These are phyloP conservation scores for Diplodia sapinea DNA, from an alignment of 2,329 filamentous ascomycete species.

Conservation along the genomic window DNA sequence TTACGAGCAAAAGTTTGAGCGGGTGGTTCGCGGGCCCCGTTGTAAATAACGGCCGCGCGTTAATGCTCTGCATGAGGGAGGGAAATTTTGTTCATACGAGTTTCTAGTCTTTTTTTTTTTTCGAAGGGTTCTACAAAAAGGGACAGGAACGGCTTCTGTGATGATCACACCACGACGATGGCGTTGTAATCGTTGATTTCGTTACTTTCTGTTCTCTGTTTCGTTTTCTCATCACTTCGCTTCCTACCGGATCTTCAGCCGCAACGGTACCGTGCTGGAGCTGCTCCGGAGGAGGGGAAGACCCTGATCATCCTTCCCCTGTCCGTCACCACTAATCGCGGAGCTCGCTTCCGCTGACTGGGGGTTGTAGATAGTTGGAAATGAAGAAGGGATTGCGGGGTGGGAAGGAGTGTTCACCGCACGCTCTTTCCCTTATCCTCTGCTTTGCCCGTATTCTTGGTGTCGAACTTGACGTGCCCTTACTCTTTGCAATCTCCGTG, in stretches of 20 bases:
- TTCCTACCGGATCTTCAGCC: background rate
- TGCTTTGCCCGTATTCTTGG: background rate
- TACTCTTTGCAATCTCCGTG: background rate
- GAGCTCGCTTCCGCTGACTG: background rate
- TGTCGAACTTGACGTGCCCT: background rate
- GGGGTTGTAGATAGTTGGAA: slow-evolving; percentile 18
- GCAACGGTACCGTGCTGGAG: background rate
- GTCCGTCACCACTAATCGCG: background rate
- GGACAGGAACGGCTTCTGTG: slow-evolving; percentile 15
- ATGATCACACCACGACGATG: slow-evolving; percentile 15
- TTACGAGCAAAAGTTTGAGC: slow-evolving; percentile 12
- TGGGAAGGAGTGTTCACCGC: background rate
- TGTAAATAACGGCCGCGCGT: slow-evolving; percentile 25
- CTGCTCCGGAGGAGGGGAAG: background rate
- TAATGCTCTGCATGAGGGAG: slow-evolving; percentile 19
- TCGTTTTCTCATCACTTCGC: background rate
- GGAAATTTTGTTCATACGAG: slow-evolving; percentile 24
- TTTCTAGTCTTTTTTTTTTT: background rate
- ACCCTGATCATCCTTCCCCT: background rate
- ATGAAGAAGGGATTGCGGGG: background rate
- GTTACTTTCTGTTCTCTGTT: background rate
- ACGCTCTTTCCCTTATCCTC: background rate
- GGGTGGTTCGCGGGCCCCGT: slow-evolving; percentile 8
- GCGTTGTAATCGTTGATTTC: slow-evolving; percentile 18
- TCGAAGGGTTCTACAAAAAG: slow-evolving; percentile 6